Base-by-base conservation (phyloP, 352 stramenopile genomes). In the Phytophthora ramorum region DNA sequence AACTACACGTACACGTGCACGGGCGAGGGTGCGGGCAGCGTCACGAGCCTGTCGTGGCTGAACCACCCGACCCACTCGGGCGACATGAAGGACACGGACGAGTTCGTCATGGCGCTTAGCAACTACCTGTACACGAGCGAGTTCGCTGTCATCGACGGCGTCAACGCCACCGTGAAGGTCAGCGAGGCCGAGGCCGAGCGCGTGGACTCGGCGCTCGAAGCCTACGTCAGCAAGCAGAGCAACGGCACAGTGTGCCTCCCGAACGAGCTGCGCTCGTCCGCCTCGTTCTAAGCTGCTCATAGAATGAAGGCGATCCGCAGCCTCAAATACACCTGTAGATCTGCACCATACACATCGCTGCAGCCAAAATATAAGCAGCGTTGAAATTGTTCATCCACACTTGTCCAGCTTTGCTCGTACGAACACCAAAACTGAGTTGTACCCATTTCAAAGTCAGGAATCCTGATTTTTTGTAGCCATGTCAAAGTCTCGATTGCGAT, bases 1-100 rank as follows among this genome's bases (percentile, higher is more conserved):
- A 89, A 89, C 74, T 93, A 86, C 57, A 71, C 68, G 13, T 93
- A 86, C 69, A 79, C 68, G 56, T 93, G 85, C 77, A 86, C 72
- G 24, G 73, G 62, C 13, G 17, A 55, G 30, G 58, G 55, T 13
- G 57, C 38, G 1, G 85, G 85, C 24, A 37, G 50, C 16, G 16
- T 93, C 52, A 79, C 76, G 50, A 81, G 54, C 48, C 50, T 93
- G 48, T 56, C 75, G 70, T 93, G 81, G 80, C 73, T 86, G 24
- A 49, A 78, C 47, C 83, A 93, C 62, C 75, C 79, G 53, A 91
- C 71, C 13, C 65, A 66, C 24, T 63, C 63, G 9, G 85, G 82
- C 6, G 55, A 67, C 5, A 75, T 93, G 19, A 26, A 75, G 26
- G 82, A 91, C 73, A 64, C 66, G 28, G 85, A 93, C 38, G 67